Evolutionary conservation across 2,329 filamentous ascomycete species (phyloP), one percentile per base, ranked within the genome.

Genomic region (Phialophora verrucosa): DNA sequence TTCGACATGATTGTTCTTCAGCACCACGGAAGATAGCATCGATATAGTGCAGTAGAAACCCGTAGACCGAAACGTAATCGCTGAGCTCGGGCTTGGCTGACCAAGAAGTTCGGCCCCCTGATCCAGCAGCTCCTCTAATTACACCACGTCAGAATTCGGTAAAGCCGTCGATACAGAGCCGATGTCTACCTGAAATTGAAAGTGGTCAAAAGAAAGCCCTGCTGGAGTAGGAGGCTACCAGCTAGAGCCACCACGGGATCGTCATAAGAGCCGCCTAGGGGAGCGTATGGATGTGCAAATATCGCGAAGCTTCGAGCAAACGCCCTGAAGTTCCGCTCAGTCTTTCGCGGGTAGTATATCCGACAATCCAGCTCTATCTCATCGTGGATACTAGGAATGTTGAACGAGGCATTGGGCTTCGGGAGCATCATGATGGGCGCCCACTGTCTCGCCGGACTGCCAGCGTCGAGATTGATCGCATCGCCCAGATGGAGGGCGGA

Each of bases 221-320:
- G 79, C 4, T 84, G 81, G n/a, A 96, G 77, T 54, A 96, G 81
- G 65, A 89, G 84, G 1, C 82, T 80, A 0, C 86, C 87, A 2
- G 91, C 79, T 8, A 87, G 81, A n/a, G 86, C 83, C 1, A 98
- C 90, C 0, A 97, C 84, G 0, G 86, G 85, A 75, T 98, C 93
- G 75, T 98, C 91, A 75, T 88, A 95, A 76, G 83, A 88, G 4
- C 94, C 95, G 4, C 95, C 95, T 59, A 98, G 81, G 0, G 92
- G 89, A 38, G 92, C 92, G 75, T 98, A 98, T 0, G 95, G 94
- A 77, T 98, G 95, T 12, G 93, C 93, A 47, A 98, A 81, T 3
- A 97, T 82, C 0, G 88, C 88, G 50, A 70, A 73, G 3, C 83
- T 86, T 67, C 78, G 82, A 5, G 63, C 68, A 55, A 67, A 64